Base-by-base conservation (phyloP, 805 yeast genomes). In the Zygoascus biomembranicola region DNA sequence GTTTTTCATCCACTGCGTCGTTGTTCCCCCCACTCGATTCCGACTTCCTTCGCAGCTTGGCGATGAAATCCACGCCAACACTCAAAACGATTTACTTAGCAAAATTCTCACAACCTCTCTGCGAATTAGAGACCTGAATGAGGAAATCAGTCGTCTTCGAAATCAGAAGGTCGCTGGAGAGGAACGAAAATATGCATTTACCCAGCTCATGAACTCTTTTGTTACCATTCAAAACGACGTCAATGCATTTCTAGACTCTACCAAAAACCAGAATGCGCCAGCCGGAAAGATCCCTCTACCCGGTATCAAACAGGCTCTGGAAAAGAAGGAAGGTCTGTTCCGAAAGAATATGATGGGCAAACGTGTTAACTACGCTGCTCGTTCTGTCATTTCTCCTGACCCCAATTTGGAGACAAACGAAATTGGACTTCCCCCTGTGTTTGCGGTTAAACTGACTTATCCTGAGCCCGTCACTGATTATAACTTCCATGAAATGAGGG, bases 281-380 rank as follows among this genome's bases (percentile, higher is more conserved):
- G 83, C 83, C 23, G 82, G 85, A 11, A 80, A 83, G 58, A 71
- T 80, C 49, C 90, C 97, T 26, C 79, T 81, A 42, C 99, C 99
- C 1, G 99, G 99, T 75, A 82, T 94, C 64, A 94, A 94, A 69
- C 99, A 94, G 76, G 95, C 96, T 10, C 77, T 94, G 66, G 99
- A 94, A 72, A 92, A 94, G 82, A 94, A 94, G 69, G 99, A 94
- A 73, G 99, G 99, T 68, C 77, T 92, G 59, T 94, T 94, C 77
- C 82, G 99, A 76, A 94, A 92, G 69, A 96, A 94, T 67, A 94
- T 94, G 99, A 94, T 94, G 99, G 99, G 99, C 69, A 94, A 94
- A 77, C 90, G 99, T 77, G 99, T 94, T 56, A 95, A 94, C 70
- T 92, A 88, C 66, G 97, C 98, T 52, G 99, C 99, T 50, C 89